A percentile compares a stretch with the other conserved stretches of the same genome.
Evolutionary conservation across 148 eudicot species (phyloP).

Genomic region (Pouteria glomerata): DNA sequence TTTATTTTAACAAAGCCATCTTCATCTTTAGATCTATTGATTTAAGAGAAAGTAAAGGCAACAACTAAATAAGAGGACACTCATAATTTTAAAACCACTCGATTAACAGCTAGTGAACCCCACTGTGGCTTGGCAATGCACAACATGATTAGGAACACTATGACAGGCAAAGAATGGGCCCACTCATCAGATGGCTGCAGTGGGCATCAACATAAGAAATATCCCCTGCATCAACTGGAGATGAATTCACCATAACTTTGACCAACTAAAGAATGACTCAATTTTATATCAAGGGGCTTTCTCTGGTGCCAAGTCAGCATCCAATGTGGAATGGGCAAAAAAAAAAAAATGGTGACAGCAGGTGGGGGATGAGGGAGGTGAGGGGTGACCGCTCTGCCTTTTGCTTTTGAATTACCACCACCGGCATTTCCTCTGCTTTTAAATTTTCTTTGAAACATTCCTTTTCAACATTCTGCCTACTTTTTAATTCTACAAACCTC

Average conservation of each 20-base stretch:
- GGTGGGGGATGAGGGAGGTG: slow-evolving; percentile 27
- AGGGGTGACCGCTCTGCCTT: slow-evolving; percentile 25
- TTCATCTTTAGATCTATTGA: slow-evolving; percentile 11
- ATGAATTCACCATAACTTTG: neutral
- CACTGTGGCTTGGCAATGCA: slow-evolving; percentile 26
- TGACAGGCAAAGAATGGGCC: slow-evolving; percentile 24
- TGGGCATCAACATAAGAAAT: slow-evolving; percentile 1
- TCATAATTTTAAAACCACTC: slow-evolving; percentile 13
- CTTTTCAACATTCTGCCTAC: slow-evolving; percentile 32
- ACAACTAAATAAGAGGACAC: slow-evolving; percentile 11
- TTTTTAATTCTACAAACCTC: slow-evolving; percentile 26
- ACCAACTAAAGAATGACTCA: slow-evolving; percentile 8
- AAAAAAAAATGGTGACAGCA: slow-evolving; percentile 25
- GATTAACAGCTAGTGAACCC: slow-evolving; percentile 16
- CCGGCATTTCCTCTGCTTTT: slow-evolving; percentile 39
- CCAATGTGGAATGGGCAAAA: slow-evolving; percentile 32
- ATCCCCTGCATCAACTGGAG: slow-evolving; percentile 10
- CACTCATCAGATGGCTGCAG: slow-evolving; percentile 22
- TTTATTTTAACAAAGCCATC: slow-evolving; percentile 4
- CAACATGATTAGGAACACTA: slow-evolving; percentile 37
- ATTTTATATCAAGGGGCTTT: slow-evolving; percentile 3
- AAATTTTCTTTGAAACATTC: slow-evolving; percentile 39
- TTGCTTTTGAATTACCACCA: slow-evolving; percentile 41
- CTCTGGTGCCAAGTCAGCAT: slow-evolving; percentile 36
- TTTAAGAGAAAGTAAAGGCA: slow-evolving; percentile 13